Evolutionary conservation across 1,284 basidiomycete genomes (phyloP).

Genomic region (Sporisorium exsertum): DNA sequence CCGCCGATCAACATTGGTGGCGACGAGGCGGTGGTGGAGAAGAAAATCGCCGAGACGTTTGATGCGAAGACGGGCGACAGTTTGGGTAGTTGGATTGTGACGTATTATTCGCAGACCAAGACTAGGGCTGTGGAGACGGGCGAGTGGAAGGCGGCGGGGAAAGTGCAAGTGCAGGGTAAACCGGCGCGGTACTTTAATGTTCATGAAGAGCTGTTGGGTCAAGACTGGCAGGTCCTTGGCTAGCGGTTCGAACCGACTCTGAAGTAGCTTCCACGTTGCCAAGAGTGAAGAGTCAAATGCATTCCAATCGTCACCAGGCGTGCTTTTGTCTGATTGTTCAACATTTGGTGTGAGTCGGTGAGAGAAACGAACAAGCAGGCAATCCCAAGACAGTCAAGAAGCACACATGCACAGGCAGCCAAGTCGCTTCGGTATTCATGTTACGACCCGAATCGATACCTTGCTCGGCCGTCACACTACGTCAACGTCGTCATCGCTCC

Average conservation of each 20-base stretch:
- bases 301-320: background rate
- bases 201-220: conserved; percentile 79
- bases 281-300: background rate
- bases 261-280: too few species aligned
- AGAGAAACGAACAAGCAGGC: background rate
- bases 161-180: conserved; percentile 44
- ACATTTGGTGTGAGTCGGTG: background rate
- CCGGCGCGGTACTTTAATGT: conserved; percentile 80
- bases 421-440: background rate
- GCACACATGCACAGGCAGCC: background rate
- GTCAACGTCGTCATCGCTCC: background rate
- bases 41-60: conserved; percentile 59
- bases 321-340: background rate
- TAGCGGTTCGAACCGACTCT: background rate
- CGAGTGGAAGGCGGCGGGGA: conserved; percentile 62
- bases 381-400: background rate
- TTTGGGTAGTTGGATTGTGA: conserved; percentile 81
- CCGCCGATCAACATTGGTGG: conserved; percentile 22
- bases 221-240: conserved; percentile 64
- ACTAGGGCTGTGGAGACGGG: conserved; percentile 71
- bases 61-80: conserved; percentile 74
- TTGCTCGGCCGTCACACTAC: background rate
- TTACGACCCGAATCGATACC: background rate
- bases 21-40: background rate
- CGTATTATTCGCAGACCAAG: conserved; percentile 76